Evolutionary conservation across 2,329 filamentous ascomycete genomes (phyloP).

Genomic region (Hymenoscyphus fructigenus): DNA sequence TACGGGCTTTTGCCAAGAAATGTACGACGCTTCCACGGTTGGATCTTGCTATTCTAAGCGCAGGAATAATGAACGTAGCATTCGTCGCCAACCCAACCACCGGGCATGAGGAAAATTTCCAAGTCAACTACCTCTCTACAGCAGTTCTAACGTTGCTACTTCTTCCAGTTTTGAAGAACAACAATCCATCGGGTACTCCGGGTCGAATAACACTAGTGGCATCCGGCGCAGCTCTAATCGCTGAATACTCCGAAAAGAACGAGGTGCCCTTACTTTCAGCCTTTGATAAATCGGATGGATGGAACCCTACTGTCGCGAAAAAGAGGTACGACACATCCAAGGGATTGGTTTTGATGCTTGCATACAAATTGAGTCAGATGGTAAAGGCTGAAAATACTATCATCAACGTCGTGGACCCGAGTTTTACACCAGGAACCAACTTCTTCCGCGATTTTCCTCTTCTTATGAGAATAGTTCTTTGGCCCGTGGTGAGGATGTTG

Average conservation of each 20-base stretch:
- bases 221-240: constrained; percentile 24
- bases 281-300: constrained; percentile 18
- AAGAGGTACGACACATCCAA: constrained; percentile 32
- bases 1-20: constrained; percentile 43
- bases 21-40: constrained; percentile 40
- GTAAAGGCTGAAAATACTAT: neutral
- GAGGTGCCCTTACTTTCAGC: constrained; percentile 33
- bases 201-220: constrained; percentile 22
- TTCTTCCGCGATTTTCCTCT: neutral
- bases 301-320: neutral
- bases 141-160: constrained; percentile 31
- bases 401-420: neutral
- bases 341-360: constrained; percentile 22
- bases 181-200: constrained; percentile 8
- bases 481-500: neutral
- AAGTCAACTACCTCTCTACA: constrained; percentile 37
- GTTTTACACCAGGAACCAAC: neutral
- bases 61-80: constrained; percentile 35
- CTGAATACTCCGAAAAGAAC: constrained; percentile 33
- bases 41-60: constrained; percentile 48
- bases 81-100: constrained; percentile 29
- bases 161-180: constrained; percentile 32
- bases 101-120: constrained; percentile 43
- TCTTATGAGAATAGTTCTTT: neutral
- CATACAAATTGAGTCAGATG: neutral